A percentile compares a stretch with the other conserved stretches of the same genome.
Conservation (phyloP, 176 grass and related monocot genomes). For the Cenchrus purpureus region DNA sequence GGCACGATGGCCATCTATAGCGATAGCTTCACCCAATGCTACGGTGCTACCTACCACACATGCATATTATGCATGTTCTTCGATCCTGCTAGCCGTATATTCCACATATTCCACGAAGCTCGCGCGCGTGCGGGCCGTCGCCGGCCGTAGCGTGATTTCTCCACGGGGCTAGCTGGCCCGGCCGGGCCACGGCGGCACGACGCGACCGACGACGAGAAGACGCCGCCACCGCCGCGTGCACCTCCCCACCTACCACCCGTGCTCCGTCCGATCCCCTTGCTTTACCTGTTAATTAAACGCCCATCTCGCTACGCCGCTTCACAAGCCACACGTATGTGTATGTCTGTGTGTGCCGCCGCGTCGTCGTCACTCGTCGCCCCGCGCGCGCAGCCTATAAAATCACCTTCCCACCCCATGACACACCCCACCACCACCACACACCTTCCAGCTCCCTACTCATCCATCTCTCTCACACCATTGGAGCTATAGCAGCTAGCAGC, state of each 20-base stretch:
- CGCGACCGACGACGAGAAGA: neutral
- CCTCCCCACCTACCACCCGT: neutral
- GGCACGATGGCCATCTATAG: no score
- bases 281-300: slow-evolving; percentile 27
- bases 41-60: no score
- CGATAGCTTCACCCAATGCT: no score
- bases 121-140: no score
- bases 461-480: neutral
- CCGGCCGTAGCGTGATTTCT: neutral
- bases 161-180: no score
- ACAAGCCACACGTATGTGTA: neutral
- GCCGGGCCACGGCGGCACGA: neutral
- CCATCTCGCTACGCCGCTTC: slow-evolving; percentile 33
- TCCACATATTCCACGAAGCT: no score
- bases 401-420: neutral
- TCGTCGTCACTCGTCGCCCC: neutral
- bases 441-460: neutral
- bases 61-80: no score
- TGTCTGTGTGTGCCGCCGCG: neutral
- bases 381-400: neutral
- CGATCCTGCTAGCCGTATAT: no score
- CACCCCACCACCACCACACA: neutral
- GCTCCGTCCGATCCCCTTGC: neutral
- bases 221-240: neutral
- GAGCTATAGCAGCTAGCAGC: neutral